phyloP scores from a whole-genome alignment of 441 rosid genomes.

The Populus hybrid region DNA sequence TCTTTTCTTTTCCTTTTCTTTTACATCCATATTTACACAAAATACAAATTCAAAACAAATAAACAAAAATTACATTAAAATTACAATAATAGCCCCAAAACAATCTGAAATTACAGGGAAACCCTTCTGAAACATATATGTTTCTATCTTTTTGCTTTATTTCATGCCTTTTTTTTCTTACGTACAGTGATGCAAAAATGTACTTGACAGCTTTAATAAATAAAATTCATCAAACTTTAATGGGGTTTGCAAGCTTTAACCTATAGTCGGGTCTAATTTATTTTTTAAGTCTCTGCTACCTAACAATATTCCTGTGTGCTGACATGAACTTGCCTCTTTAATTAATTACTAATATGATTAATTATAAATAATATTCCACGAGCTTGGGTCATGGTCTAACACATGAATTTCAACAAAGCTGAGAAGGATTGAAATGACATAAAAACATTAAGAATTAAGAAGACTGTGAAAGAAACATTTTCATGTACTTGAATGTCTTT shows the following conservation, averaged over 20 bases:
- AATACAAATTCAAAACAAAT: too few species aligned
- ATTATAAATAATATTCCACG: neutral
- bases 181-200: neutral
- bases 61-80: too few species aligned
- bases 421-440: slow-evolving; percentile 28
- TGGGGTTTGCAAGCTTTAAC: neutral
- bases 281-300: neutral
- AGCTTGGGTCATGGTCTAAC: neutral
- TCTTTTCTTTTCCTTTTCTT: too few species aligned
- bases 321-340: neutral
- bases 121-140: too few species aligned
- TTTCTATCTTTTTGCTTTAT: neutral
- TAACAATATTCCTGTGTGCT: neutral
- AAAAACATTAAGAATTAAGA: slow-evolving; percentile 7
- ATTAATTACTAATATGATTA: neutral
- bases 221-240: neutral
- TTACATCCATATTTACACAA: too few species aligned
- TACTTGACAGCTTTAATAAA: neutral
- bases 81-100: too few species aligned
- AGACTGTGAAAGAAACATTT: slow-evolving; percentile 17
- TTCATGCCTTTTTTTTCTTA: neutral
- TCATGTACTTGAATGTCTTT: neutral
- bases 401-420: neutral
- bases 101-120: too few species aligned
- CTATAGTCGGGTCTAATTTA: neutral